Evolutionary conservation across 805 yeast species (phyloP).

Genomic region (Kodamaea laetipori): DNA sequence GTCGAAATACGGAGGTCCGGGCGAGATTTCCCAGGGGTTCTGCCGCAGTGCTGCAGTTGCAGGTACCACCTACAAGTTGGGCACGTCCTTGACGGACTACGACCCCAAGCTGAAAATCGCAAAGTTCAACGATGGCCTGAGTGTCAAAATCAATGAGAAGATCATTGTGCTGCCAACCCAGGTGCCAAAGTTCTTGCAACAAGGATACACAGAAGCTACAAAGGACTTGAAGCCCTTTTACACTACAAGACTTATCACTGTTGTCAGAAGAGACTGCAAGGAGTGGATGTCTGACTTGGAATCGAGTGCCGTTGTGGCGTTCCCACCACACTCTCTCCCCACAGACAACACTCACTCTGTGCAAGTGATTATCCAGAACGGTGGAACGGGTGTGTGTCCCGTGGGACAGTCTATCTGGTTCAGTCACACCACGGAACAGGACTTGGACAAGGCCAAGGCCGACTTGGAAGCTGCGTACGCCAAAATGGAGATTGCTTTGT

Average conservation of each 20-base stretch:
- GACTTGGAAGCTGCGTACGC: slow-evolving; percentile 80
- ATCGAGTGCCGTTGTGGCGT: slow-evolving; percentile 82
- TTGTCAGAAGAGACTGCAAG: slow-evolving; percentile 82
- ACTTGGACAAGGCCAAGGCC: slow-evolving; percentile 64
- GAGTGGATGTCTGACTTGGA: slow-evolving; percentile 93
- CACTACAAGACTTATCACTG: slow-evolving; percentile 74
- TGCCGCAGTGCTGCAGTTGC: slow-evolving; percentile 98
- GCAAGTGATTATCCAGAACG: slow-evolving; percentile 84
- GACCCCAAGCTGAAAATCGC: slow-evolving; percentile 72
- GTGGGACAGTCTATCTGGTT: slow-evolving; percentile 90
- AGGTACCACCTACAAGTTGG: slow-evolving; percentile 88
- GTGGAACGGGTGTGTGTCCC: slow-evolving; percentile 87
- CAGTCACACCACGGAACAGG: slow-evolving; percentile 70
- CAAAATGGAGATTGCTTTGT: slow-evolving; percentile 75
- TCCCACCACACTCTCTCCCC: slow-evolving; percentile 82
- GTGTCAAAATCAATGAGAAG: slow-evolving; percentile 75
- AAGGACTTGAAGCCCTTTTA: slow-evolving; percentile 49
- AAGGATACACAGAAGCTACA: slow-evolving; percentile 45
- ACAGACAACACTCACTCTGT: slow-evolving; percentile 70
- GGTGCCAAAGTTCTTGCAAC: slow-evolving; percentile 42
- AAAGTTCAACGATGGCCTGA: slow-evolving; percentile 70
- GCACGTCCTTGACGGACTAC: slow-evolving; percentile 62
- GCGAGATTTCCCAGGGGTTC: slow-evolving; percentile 94
- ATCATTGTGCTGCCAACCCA: slow-evolving; percentile 75
- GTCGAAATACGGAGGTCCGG: slow-evolving; percentile 93